Conservation (phyloP, 345 rosid species). For the Sonneratia alba region DNA sequence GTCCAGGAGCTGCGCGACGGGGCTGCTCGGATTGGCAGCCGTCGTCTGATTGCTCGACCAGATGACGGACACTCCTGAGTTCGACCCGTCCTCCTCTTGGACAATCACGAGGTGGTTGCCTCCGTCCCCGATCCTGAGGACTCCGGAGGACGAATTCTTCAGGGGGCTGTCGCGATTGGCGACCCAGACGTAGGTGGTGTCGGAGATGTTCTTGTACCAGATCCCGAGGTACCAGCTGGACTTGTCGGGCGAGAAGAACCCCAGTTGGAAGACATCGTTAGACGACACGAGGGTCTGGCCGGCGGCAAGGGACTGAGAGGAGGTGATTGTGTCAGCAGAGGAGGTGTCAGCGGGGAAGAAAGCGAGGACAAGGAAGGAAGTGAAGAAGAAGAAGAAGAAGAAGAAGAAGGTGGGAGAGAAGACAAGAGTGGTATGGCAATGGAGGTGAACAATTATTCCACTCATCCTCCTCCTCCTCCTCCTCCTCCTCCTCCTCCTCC, state of each 20-base stretch:
- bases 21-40: conserved; percentile 27
- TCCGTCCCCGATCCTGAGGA: conserved; percentile 29
- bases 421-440: too few relatives aligned
- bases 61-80: conserved; percentile 3
- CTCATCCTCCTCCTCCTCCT: conserved; percentile 1
- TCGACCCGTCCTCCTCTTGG: neutral
- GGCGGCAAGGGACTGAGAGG: conserved; percentile 25
- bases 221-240: conserved; percentile 56
- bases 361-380: conserved; percentile 9
- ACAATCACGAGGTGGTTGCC: conserved; percentile 27
- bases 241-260: conserved; percentile 42
- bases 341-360: conserved; percentile 24
- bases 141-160: conserved; percentile 28
- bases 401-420: conserved; percentile 9
- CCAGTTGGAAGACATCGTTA: conserved; percentile 49
- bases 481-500: neutral
- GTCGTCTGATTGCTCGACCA: conserved; percentile 59
- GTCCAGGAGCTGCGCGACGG: conserved; percentile 47
- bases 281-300: conserved; percentile 49
- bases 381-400: conserved; percentile 22
- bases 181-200: conserved; percentile 68
- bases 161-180: conserved; percentile 78
- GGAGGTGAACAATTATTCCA: conserved; percentile 4
- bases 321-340: conserved; percentile 37
- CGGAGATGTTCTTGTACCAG: conserved; percentile 58